Conservation (phyloP, 345 rosid species). For the Rhodamnia argentea region DNA sequence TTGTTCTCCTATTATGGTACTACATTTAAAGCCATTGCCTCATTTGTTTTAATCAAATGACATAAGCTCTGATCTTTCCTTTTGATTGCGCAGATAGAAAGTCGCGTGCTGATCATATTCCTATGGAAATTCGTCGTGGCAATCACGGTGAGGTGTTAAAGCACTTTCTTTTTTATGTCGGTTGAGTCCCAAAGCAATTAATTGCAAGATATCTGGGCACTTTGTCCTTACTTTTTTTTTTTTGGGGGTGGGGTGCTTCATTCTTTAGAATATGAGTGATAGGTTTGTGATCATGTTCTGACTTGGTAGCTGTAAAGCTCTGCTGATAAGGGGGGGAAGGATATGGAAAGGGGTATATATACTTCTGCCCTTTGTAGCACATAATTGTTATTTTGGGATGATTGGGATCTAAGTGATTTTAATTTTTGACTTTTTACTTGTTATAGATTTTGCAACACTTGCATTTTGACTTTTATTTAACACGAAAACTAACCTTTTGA, state of each 20-base stretch:
- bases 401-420: background rate
- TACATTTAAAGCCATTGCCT: background rate
- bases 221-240: background rate
- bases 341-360: background rate
- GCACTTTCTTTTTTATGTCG: background rate
- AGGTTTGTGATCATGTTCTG: background rate
- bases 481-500: background rate
- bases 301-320: background rate
- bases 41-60: background rate
- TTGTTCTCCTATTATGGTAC: conserved; percentile 68
- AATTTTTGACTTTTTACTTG: background rate
- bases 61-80: background rate
- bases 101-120: conserved; percentile 30
- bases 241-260: background rate
- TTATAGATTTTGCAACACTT: background rate
- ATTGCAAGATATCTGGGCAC: background rate
- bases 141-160: conserved; percentile 26
- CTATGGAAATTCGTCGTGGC: conserved; percentile 32
- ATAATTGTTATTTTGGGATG: background rate
- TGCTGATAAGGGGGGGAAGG: background rate
- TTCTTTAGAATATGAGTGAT: background rate
- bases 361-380: background rate
- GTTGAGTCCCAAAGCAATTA: background rate
- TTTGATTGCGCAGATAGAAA: conserved; percentile 36
- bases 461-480: background rate